Evolutionary conservation across 306 rosid species (phyloP).

Genomic region (Ochetophila trinervis): DNA sequence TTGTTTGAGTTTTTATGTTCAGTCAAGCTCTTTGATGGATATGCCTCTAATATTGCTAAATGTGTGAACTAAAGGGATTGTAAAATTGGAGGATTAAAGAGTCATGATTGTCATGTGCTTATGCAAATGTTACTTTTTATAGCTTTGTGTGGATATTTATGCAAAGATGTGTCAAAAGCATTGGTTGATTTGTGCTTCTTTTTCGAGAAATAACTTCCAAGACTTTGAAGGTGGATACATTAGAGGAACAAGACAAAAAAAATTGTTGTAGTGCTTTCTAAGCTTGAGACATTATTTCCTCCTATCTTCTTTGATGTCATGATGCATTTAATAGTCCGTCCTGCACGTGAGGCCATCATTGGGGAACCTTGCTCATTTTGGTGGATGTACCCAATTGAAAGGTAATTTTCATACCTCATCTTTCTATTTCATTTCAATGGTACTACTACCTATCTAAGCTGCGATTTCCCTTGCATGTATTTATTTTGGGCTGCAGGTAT

Average conservation of each 20-base stretch:
- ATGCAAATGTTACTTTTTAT: neutral
- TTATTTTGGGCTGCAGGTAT: neutral
- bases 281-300: neutral
- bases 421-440: too few species aligned
- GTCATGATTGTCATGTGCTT: neutral
- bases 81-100: neutral
- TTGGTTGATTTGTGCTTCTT: neutral
- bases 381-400: neutral
- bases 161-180: neutral
- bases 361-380: neutral
- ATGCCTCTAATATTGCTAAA: neutral
- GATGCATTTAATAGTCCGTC: neutral
- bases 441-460: too few species aligned
- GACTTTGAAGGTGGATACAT: neutral
- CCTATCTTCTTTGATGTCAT: neutral
- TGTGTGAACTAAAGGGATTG: neutral
- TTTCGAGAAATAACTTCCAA: neutral
- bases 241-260: neutral
- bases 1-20: neutral
- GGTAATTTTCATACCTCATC: too few species aligned
- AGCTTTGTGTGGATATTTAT: neutral
- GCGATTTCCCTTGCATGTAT: accelerated
- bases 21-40: neutral
- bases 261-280: neutral
- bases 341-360: neutral